Evolutionary conservation across 495 filamentous ascomycete genomes (phyloP), one percentile per base, ranked within the genome.

Genomic region (Penicillium lividum): DNA sequence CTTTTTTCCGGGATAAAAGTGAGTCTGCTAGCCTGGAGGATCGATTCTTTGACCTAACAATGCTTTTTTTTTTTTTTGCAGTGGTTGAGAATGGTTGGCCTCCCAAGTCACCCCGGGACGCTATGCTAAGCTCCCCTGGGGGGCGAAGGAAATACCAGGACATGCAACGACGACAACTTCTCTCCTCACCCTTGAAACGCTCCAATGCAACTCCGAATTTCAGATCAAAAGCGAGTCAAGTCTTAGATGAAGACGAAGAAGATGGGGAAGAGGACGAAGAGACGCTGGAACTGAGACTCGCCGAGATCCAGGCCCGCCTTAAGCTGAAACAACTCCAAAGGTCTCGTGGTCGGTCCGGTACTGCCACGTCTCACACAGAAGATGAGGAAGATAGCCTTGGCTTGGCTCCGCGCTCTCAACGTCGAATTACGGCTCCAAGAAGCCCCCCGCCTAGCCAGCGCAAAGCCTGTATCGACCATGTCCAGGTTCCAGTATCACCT

Each of bases 271-370:
- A 98, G 29, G 94, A 98, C 64, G 94, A 97, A 66, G 93, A 97
- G 71, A 92, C 85, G 2, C 70, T 97, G 31, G 79, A 93, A 59
- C 77, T 98, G 59, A 84, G 93, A 65, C 75, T 98, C 25, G 84
- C 89, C 50, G 90, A 87, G 51, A 93, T 98, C 51, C 85, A 97
- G 65, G 90, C 93, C 5, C 85, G 86, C 59, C 76, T 98, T 47
- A 96, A 90, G 74, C 77, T 98, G 62, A 97, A 97, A 71, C 90
- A 88, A 66, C 73, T 98, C 5, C 89, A 90, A 68, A 86, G 86
- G 60, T 78, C 65, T 42, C 75, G 76, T 43, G 72, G 68, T 30
- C 76, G 76, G 51, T 67, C 75, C 15, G 62, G 61, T 3, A 68
- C 65, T 15, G 47, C 64, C 9, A 64, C 51, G 31, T 69, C 63